Conservation (phyloP, 116 monocot species). For the Cymodocea nodosa region DNA sequence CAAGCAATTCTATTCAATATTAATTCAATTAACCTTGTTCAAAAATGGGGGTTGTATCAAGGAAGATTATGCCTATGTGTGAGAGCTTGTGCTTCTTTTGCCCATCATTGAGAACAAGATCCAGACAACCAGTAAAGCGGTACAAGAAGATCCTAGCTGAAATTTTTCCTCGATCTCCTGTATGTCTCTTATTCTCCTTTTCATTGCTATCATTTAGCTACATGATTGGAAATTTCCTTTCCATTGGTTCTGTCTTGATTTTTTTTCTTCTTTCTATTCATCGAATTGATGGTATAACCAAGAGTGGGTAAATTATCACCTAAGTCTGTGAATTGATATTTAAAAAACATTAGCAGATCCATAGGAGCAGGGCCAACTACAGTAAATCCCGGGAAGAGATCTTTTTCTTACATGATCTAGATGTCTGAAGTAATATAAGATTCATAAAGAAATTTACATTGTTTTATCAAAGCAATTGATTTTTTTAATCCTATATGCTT, state of each 20-base stretch:
- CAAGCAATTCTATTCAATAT: too few species aligned
- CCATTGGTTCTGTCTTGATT: background rate
- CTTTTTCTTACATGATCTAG: too few species aligned
- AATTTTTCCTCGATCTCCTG: constrained; percentile 63
- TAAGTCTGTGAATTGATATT: too few species aligned
- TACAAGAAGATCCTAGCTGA: constrained; percentile 86
- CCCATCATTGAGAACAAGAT: constrained; percentile 62
- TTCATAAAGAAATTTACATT: too few species aligned
- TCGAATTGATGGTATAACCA: background rate
- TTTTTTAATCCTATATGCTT: too few species aligned
- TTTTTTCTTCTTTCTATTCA: background rate
- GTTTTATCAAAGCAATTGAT: too few species aligned
- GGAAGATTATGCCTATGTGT: constrained; percentile 49
- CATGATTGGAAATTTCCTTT: background rate
- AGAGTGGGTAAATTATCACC: too few species aligned
- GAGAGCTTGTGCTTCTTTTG: constrained; percentile 66
- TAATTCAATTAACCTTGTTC: background rate
- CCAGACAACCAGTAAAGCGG: constrained; percentile 82
- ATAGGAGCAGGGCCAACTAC: too few species aligned
- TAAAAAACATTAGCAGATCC: too few species aligned
- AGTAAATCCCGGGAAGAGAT: too few species aligned
- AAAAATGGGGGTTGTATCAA: constrained; percentile 59
- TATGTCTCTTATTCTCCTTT: constrained; percentile 3
- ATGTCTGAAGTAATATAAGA: too few species aligned
- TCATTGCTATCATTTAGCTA: background rate